Evolutionary conservation across 2,329 filamentous ascomycete genomes (phyloP).

Genomic region (Aspergillus amoenus): DNA sequence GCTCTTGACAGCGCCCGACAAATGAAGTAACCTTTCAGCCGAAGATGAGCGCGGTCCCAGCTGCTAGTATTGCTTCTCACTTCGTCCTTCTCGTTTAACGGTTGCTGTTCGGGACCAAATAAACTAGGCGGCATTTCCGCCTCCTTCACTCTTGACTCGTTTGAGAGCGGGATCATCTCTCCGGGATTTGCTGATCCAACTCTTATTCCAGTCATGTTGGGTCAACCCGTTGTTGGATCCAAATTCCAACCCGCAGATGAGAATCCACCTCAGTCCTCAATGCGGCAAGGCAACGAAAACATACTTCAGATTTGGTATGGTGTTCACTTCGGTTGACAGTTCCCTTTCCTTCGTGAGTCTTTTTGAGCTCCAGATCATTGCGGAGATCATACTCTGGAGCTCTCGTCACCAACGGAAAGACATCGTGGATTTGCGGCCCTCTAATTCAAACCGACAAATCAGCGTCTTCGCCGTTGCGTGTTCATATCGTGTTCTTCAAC

Average conservation of each 20-base stretch:
- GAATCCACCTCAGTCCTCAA: not conserved
- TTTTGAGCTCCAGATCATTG: conserved; percentile 3
- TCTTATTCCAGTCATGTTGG: not conserved
- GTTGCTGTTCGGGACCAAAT: not conserved
- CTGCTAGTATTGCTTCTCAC: not conserved
- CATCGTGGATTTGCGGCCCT: not conserved
- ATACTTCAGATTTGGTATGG: not conserved
- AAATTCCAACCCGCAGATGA: not conserved
- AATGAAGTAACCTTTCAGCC: not conserved
- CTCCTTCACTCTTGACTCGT: not conserved
- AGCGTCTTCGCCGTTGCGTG: not conserved
- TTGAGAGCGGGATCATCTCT: conserved; percentile 3
- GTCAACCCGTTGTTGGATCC: not conserved
- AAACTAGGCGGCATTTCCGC: not conserved
- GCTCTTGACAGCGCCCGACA: not conserved
- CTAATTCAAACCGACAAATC: not conserved
- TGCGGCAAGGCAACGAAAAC: not conserved
- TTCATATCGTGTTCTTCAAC: not conserved
- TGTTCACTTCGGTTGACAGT: not conserved
- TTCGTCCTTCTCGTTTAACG: not conserved
- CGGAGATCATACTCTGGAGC: not conserved
- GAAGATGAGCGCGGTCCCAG: not conserved
- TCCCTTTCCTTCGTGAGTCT: not conserved
- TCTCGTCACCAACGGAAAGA: too few relatives aligned
- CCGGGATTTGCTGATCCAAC: not conserved